Conservation (phyloP, 768 basidiomycete species). For the Rubroboletus pulcherrimus region DNA sequence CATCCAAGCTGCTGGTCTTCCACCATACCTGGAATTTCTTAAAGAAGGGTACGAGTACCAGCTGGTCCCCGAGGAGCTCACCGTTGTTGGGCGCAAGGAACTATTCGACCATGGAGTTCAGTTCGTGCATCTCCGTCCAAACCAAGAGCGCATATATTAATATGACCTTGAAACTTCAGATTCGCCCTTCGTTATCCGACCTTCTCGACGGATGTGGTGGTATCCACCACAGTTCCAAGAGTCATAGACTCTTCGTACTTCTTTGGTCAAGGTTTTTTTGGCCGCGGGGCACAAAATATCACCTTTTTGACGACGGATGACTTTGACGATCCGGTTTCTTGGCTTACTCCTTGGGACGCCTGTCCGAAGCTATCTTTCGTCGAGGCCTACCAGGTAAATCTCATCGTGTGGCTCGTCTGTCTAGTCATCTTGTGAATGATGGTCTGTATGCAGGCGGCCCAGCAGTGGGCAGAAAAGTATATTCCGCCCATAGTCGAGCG, state of each 20-base stretch:
- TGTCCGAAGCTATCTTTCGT: slow-evolving; percentile 22
- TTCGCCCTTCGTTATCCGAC: slow-evolving; percentile 22
- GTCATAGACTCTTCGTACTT: slow-evolving; percentile 41
- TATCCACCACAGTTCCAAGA: slow-evolving; percentile 15
- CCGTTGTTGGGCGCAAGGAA: slow-evolving; percentile 34
- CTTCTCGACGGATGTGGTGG: slow-evolving; percentile 10
- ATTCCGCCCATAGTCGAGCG: slow-evolving; percentile 35
- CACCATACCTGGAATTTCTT: slow-evolving; percentile 34
- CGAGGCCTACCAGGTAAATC: background rate
- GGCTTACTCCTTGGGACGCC: slow-evolving; percentile 38
- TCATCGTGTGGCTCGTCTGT: background rate
- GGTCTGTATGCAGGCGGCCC: background rate
- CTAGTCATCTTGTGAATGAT: background rate
- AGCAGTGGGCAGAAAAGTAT: slow-evolving; percentile 34
- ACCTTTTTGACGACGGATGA: slow-evolving; percentile 30
- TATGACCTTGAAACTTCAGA: slow-evolving; percentile 1
- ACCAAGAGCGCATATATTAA: background rate
- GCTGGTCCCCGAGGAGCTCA: slow-evolving; percentile 35
- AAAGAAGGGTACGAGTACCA: slow-evolving; percentile 34
- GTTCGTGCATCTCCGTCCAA: slow-evolving; percentile 19
- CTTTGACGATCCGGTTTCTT: slow-evolving; percentile 30
- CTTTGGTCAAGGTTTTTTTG: slow-evolving; percentile 40
- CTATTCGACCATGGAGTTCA: slow-evolving; percentile 40
- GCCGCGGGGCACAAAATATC: slow-evolving; percentile 24
- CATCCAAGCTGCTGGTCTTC: slow-evolving; percentile 30